Conservation (phyloP, 2,329 filamentous ascomycete species). For the Raffaelea albimanens region DNA sequence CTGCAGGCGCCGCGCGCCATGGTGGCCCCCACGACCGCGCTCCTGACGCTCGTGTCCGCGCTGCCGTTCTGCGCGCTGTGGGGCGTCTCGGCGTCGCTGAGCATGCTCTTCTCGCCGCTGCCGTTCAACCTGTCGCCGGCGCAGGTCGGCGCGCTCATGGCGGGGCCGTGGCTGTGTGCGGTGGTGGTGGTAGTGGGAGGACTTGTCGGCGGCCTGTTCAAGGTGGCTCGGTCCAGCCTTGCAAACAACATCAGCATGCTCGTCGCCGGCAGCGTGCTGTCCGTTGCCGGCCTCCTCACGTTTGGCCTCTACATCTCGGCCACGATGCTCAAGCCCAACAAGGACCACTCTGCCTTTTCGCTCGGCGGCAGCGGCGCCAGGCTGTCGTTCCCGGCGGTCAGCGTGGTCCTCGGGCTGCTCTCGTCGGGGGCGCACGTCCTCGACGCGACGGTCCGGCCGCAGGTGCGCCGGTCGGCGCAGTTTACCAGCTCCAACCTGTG, state of each 20-base stretch:
- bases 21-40: conserved; percentile 36
- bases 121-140: conserved; percentile 31
- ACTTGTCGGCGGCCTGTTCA: too few species aligned
- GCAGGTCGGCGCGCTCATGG: conserved; percentile 34
- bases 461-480: conserved; percentile 36
- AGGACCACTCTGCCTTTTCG: conserved; percentile 16
- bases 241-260: conserved; percentile 19
- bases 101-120: conserved; percentile 34
- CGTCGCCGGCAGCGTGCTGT: conserved; percentile 26
- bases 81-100: conserved; percentile 34
- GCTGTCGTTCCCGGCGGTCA: conserved; percentile 30
- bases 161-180: conserved; percentile 32
- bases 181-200: neutral
- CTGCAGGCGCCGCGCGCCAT: conserved; percentile 39
- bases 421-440: conserved; percentile 32
- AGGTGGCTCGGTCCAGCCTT: neutral
- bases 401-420: conserved; percentile 36
- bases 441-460: conserved; percentile 29
- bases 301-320: conserved; percentile 33
- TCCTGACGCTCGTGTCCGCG: conserved; percentile 34
- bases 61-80: conserved; percentile 38
- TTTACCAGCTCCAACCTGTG: conserved; percentile 38
- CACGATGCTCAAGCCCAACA: conserved; percentile 20
- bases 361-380: conserved; percentile 16
- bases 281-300: conserved; percentile 31